Evolutionary conservation across 352 stramenopile species (phyloP).

Genomic region (Phytophthora palmivora): DNA sequence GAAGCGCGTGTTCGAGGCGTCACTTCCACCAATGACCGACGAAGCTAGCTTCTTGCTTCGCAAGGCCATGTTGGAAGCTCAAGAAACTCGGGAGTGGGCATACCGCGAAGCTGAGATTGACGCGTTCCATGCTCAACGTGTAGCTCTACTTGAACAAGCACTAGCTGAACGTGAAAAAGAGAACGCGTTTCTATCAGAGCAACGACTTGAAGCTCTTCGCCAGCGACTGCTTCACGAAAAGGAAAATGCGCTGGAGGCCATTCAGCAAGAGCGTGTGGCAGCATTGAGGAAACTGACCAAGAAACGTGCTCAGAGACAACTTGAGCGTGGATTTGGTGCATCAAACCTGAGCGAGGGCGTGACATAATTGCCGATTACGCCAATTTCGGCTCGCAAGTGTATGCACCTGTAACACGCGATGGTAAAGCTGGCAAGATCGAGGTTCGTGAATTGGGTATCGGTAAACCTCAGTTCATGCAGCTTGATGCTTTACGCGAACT

Average conservation of each 20-base stretch:
- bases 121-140: conserved; percentile 75
- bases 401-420: conserved; percentile 74
- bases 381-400: conserved; percentile 86
- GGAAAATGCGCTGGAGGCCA: conserved; percentile 75
- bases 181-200: conserved; percentile 91
- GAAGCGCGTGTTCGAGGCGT: conserved; percentile 87
- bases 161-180: conserved; percentile 90
- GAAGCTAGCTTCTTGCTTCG: conserved; percentile 92
- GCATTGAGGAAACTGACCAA: conserved; percentile 93
- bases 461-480: conserved; percentile 55
- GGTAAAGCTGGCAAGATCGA: conserved; percentile 65
- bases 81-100: conserved; percentile 91
- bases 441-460: conserved; percentile 66
- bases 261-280: conserved; percentile 89
- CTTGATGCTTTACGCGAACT: conserved; percentile 68
- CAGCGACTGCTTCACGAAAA: conserved; percentile 82
- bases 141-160: conserved; percentile 81
- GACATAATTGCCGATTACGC: conserved; percentile 93
- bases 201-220: conserved; percentile 90
- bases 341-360: conserved; percentile 49
- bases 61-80: conserved; percentile 93
- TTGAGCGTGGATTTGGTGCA: conserved; percentile 23
- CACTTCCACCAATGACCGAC: conserved; percentile 94
- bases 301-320: conserved; percentile 67
- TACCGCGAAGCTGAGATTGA: conserved; percentile 92